Evolutionary conservation across 441 rosid species (phyloP), one percentile per base, ranked within the genome.

Genomic region (Kokia cookei): DNA sequence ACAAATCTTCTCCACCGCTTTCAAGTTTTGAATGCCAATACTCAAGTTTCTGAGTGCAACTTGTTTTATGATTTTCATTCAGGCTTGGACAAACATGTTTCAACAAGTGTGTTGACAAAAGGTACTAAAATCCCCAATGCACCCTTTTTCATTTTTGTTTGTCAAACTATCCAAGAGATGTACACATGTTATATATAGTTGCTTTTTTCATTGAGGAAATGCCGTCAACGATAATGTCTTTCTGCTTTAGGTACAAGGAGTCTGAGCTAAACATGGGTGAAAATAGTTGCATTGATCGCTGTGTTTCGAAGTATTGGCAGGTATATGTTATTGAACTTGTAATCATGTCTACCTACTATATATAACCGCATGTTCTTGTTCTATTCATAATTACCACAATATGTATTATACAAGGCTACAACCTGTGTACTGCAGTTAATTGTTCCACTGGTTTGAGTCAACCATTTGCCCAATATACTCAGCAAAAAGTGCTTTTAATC

Each of bases 221-320:
- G 53, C 2, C 6, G 3, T 27, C 14, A 12, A 47, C 3, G 35
- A 13, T 62, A 73, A 53, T 47, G 5, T 43, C 35, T 54, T 48
- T 27, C 72, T 74, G 43, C 40, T 40, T 47, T 76, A 96, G 99
- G 90, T 94, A 89, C 87, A 93, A 92, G 86, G 99, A 96, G 73
- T 63, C 85, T 40, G 99, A 96, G 85, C 86, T 96, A 67, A 96
- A 92, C 84, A 93, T 92, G 98, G 99, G 99, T 60, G 98, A 96
- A 85, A 96, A 92, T 76, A 96, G 93, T 74, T 96, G 99, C 92
- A 92, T 96, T 45, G 98, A 96, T 76, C 97, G 99, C 65, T 96
- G 98, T 79, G 98, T 90, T 81, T 88, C 98, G 43, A 94, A 93
- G 71, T 96, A 96, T 82, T 91, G 95, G 95, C 94, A 87, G 94